Evolutionary conservation across 805 yeast species (phyloP).

Genomic region (Myxozyma vanderwaltii): DNA sequence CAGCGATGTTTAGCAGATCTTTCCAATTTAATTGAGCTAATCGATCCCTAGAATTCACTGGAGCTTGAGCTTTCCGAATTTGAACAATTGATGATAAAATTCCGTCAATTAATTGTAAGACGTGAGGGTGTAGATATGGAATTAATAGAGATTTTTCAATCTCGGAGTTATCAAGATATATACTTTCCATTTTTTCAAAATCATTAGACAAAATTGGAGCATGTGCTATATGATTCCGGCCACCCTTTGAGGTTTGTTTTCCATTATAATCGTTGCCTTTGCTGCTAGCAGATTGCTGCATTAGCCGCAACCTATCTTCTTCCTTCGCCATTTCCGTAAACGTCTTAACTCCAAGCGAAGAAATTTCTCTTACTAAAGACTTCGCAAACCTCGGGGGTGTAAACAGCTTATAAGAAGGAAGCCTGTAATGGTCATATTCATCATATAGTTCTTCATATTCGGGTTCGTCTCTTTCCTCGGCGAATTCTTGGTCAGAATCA

Average conservation of each 20-base stretch:
- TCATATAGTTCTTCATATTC: neutral
- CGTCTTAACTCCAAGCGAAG: slow-evolving; percentile 11
- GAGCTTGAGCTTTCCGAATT: slow-evolving; percentile 7
- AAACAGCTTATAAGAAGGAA: slow-evolving; percentile 7
- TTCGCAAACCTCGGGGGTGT: neutral
- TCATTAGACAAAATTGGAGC: neutral
- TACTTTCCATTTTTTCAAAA: neutral
- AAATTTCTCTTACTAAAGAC: slow-evolving; percentile 15
- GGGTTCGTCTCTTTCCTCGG: neutral
- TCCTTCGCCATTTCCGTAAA: slow-evolving; percentile 5
- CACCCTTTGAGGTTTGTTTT: no score
- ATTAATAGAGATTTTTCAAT: slow-evolving; percentile 9
- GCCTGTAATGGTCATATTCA: slow-evolving; percentile 13
- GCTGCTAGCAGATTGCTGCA: neutral
- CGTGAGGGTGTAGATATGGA: slow-evolving; percentile 17
- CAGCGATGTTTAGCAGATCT: slow-evolving; percentile 14
- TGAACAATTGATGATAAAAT: slow-evolving; percentile 9
- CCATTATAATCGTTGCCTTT: no score
- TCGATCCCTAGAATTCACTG: neutral
- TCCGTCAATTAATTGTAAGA: slow-evolving; percentile 15
- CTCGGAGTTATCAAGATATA: slow-evolving; percentile 4
- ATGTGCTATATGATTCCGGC: neutral
- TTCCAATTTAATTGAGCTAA: slow-evolving; percentile 17
- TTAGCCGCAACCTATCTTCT: neutral
- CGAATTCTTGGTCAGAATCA: neutral